Evolutionary conservation across 1,284 basidiomycete species (phyloP).

Genomic region (Pseudozyma pruni): DNA sequence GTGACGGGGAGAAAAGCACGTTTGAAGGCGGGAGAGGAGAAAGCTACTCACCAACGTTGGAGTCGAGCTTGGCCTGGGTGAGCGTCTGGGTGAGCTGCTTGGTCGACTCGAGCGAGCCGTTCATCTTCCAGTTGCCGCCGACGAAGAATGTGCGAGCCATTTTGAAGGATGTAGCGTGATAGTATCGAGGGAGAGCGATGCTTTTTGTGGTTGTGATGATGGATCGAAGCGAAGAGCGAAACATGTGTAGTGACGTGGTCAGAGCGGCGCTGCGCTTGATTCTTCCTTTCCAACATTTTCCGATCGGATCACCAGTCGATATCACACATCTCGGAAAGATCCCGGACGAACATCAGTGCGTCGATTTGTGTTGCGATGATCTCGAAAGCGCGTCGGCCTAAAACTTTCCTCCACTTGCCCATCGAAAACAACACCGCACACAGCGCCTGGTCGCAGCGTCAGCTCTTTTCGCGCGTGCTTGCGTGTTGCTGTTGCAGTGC

Average conservation of each 20-base stretch:
- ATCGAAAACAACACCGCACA: neutral
- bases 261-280: slow-evolving; percentile 5
- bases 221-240: slow-evolving; percentile 8
- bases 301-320: slow-evolving; percentile 25
- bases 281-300: slow-evolving; percentile 4
- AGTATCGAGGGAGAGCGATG: neutral
- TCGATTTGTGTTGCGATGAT: too few relatives aligned
- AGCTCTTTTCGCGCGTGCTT: neutral
- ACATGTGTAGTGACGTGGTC: slow-evolving; percentile 1
- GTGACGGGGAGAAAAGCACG: too few relatives aligned
- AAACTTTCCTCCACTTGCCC: slow-evolving; percentile 10
- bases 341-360: slow-evolving; percentile 13
- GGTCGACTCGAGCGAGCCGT: slow-evolving; percentile 65
- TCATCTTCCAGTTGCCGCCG: slow-evolving; percentile 68
- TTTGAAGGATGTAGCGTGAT: slow-evolving; percentile 6
- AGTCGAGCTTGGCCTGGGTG: slow-evolving; percentile 59
- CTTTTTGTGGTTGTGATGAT: slow-evolving; percentile 6
- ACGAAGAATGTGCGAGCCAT: slow-evolving; percentile 64
- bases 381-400: slow-evolving; percentile 1
- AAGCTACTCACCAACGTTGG: slow-evolving; percentile 52
- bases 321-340: slow-evolving; percentile 20
- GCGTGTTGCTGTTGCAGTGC: neutral
- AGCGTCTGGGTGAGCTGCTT: slow-evolving; percentile 62
- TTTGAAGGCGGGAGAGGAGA: neutral
- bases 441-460: neutral